Conservation (phyloP, 1,284 basidiomycete species). For the Rhizoctonia solani region DNA sequence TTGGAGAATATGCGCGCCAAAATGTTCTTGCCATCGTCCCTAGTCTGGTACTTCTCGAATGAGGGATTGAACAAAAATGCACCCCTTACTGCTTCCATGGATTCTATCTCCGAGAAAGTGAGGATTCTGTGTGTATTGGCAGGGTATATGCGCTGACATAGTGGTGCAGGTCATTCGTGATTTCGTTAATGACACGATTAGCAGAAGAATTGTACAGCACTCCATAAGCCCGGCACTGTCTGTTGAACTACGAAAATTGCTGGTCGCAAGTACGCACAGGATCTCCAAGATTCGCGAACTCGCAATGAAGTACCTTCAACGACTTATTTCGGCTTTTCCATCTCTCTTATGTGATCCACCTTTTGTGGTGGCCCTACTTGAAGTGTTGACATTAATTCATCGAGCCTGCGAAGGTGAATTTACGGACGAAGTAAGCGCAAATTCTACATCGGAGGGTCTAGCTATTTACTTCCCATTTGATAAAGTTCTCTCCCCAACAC, state of each 20-base stretch:
- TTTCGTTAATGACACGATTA: slow-evolving; percentile 66
- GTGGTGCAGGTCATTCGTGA: slow-evolving; percentile 68
- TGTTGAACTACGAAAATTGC: slow-evolving; percentile 73
- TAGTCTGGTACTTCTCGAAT: slow-evolving; percentile 90
- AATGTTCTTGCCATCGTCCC: slow-evolving; percentile 77
- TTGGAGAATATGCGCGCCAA: slow-evolving; percentile 87
- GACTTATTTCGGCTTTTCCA: slow-evolving; percentile 90
- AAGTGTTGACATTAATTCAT: slow-evolving; percentile 88
- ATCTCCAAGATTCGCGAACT: slow-evolving; percentile 80
- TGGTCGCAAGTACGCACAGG: slow-evolving; percentile 83
- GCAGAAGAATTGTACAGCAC: slow-evolving; percentile 76
- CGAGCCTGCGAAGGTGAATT: slow-evolving; percentile 90
- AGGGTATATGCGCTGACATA: neutral
- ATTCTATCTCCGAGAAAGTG: slow-evolving; percentile 86
- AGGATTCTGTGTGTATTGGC: slow-evolving; percentile 31
- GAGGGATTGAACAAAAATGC: slow-evolving; percentile 77
- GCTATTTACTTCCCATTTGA: slow-evolving; percentile 27
- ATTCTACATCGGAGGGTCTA: neutral
- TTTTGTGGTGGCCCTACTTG: slow-evolving; percentile 87
- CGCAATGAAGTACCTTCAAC: slow-evolving; percentile 81
- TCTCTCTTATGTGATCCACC: slow-evolving; percentile 90
- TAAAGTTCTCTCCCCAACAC: slow-evolving; percentile 84
- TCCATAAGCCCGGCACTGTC: slow-evolving; percentile 74
- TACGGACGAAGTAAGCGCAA: slow-evolving; percentile 75
- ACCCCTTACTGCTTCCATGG: slow-evolving; percentile 74